A percentile compares a stretch with the other conserved stretches of the same genome.
These are phyloP conservation scores for Hypholoma sublateritium DNA, from an alignment of 768 basidiomycete genomes.

Conservation along the genomic window DNA sequence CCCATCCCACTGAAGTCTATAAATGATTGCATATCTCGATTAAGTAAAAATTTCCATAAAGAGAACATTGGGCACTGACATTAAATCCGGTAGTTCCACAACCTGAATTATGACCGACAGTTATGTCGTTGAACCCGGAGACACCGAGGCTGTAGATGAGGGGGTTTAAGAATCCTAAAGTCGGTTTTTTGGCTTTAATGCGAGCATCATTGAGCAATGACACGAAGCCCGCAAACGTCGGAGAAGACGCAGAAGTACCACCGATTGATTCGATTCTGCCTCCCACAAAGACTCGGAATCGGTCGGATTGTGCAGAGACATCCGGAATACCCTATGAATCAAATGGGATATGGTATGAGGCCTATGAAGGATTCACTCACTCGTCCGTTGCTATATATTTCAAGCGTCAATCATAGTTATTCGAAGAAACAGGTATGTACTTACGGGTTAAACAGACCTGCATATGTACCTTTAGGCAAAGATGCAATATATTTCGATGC, in stretches of 20 bases:
- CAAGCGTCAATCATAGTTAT: neutral
- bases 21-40: neutral
- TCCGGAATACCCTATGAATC: conserved; percentile 56
- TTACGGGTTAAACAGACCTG: conserved; percentile 61
- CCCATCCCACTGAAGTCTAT: conserved; percentile 50
- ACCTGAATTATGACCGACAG: conserved; percentile 51
- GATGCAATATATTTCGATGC: conserved; percentile 44
- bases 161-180: conserved; percentile 72
- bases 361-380: conserved; percentile 32
- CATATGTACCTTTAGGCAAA: conserved; percentile 48
- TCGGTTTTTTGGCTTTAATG: conserved; percentile 32
- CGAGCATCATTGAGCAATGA: conserved; percentile 68
- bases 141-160: conserved; percentile 47
- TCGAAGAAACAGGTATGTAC: conserved; percentile 16
- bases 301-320: conserved; percentile 56
- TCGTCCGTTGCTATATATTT: conserved; percentile 43
- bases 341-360: neutral
- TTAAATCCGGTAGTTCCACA: conserved; percentile 71
- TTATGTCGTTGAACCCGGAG: conserved; percentile 56
- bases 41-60: conserved; percentile 1
- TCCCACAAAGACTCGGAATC: conserved; percentile 47
- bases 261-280: conserved; percentile 40
- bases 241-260: conserved; percentile 68
- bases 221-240: conserved; percentile 63
- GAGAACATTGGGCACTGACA: conserved; percentile 33